phyloP scores from a whole-genome alignment of 805 yeast species.

The Clavispora carvajalis region DNA sequence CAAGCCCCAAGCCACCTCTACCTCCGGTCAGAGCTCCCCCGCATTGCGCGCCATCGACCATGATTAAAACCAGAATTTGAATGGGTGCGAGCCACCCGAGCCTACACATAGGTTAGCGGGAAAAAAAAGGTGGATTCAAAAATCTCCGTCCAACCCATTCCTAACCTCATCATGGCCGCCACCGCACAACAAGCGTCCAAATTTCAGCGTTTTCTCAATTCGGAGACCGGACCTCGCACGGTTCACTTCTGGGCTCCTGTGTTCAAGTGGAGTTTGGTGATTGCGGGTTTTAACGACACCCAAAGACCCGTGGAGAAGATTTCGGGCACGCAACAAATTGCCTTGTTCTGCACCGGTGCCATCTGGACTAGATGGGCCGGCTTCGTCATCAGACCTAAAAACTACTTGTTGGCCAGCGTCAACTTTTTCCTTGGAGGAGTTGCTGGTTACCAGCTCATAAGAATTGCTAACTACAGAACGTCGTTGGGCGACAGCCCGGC shows the following conservation, averaged over 20 bases:
- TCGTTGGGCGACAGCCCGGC: constrained; percentile 55
- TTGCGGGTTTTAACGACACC: constrained; percentile 86
- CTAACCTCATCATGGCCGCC: constrained; percentile 19
- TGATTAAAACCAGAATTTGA: constrained; percentile 5
- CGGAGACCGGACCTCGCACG: constrained; percentile 95
- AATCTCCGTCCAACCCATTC: background rate
- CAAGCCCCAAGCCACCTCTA: background rate
- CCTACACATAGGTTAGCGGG: background rate
- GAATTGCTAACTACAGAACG: constrained; percentile 66
- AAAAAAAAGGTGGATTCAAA: background rate
- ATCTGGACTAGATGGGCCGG: constrained; percentile 98
- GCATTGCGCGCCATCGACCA: background rate
- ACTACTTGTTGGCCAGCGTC: constrained; percentile 82
- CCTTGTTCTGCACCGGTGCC: constrained; percentile 84
- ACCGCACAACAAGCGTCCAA: constrained; percentile 39
- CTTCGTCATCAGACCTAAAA: constrained; percentile 84
- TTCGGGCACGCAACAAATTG: constrained; percentile 84
- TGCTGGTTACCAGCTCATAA: constrained; percentile 75
- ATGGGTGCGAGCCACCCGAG: constrained; percentile 7
- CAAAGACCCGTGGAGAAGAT: constrained; percentile 88
- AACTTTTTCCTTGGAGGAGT: constrained; percentile 90
- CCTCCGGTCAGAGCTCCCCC: background rate
- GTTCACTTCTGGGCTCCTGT: constrained; percentile 89
- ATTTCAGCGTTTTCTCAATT: constrained; percentile 66
- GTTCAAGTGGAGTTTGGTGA: constrained; percentile 76